phyloP scores from a whole-genome alignment of 2,329 filamentous ascomycete genomes.

The Phymatotrichopsis omnivora region DNA sequence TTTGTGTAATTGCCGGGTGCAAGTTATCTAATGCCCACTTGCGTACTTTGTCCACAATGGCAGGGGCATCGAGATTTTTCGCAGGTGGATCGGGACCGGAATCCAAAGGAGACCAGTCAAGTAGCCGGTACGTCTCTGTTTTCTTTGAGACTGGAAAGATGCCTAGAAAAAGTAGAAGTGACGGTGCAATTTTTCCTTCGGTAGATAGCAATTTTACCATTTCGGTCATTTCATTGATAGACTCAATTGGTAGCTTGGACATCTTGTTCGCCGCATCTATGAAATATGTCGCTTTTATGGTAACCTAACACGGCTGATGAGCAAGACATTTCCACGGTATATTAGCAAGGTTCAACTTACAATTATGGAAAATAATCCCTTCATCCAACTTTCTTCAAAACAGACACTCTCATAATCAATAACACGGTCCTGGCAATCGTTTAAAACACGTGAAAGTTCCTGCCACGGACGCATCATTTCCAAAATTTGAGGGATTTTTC shows the following conservation, averaged over 20 bases:
- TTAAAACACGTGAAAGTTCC: too few species aligned
- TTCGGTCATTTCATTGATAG: conserved; percentile 7
- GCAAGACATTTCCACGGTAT: too few species aligned
- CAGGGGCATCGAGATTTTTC: too few species aligned
- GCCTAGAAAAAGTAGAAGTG: conserved; percentile 7
- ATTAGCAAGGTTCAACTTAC: too few species aligned
- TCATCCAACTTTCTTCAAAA: conserved; percentile 13
- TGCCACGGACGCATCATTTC: too few species aligned
- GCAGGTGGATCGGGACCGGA: too few species aligned
- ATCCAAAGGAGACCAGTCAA: conserved; percentile 8
- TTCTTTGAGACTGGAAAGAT: background rate
- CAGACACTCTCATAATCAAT: conserved; percentile 1
- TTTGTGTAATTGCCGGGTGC: conserved; percentile 3
- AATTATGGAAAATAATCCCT: conserved; percentile 13
- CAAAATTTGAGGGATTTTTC: too few species aligned
- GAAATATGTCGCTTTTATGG: conserved; percentile 8
- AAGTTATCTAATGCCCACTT: conserved; percentile 2
- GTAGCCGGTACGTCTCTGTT: background rate
- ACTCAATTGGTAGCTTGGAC: conserved; percentile 7
- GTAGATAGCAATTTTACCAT: background rate
- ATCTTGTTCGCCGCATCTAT: conserved; percentile 3
- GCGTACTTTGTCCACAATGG: too few species aligned
- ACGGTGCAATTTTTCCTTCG: background rate
- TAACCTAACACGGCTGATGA: too few species aligned
- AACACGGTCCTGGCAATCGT: too few species aligned